Percentiles rank a stretch among this genome's conserved stretches.
These are phyloP conservation scores for Solanum arcanum DNA, from an alignment of 257 asterid genomes.

Conservation along the genomic window DNA sequence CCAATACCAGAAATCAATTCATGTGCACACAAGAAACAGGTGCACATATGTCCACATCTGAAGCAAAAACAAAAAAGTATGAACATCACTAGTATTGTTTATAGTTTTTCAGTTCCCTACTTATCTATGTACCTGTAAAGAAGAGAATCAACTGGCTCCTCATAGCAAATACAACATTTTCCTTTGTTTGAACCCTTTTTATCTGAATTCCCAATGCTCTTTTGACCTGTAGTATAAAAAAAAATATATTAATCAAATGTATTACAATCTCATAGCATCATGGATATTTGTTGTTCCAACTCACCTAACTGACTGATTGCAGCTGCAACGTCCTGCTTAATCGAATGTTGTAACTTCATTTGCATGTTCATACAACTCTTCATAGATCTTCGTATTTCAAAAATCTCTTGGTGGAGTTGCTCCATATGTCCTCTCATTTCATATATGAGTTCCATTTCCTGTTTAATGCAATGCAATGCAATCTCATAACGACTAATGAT, in stretches of 20 bases:
- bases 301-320: slow-evolving; percentile 42
- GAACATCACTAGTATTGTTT: not conserved
- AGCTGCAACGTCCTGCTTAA: slow-evolving; percentile 34
- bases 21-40: slow-evolving; percentile 66
- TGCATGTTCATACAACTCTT: slow-evolving; percentile 65
- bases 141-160: slow-evolving; percentile 48
- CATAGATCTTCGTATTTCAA: slow-evolving; percentile 53
- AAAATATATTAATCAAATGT: not conserved
- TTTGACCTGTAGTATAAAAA: slow-evolving; percentile 22
- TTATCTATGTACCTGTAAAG: slow-evolving; percentile 49
- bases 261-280: not conserved
- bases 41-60: slow-evolving; percentile 96
- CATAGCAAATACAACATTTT: slow-evolving; percentile 52
- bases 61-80: not conserved
- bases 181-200: slow-evolving; percentile 15
- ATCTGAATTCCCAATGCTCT: slow-evolving; percentile 11
- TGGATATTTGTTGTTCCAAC: not conserved
- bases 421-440: slow-evolving; percentile 77
- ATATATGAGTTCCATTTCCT: slow-evolving; percentile 75
- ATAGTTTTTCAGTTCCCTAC: not conserved
- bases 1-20: slow-evolving; percentile 51
- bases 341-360: slow-evolving; percentile 40
- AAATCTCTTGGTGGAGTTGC: slow-evolving; percentile 61
- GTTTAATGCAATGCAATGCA: not conserved
- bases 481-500: not conserved